Base-by-base conservation (phyloP, 208 protist genomes). In the Trypanosoma brucei region DNA sequence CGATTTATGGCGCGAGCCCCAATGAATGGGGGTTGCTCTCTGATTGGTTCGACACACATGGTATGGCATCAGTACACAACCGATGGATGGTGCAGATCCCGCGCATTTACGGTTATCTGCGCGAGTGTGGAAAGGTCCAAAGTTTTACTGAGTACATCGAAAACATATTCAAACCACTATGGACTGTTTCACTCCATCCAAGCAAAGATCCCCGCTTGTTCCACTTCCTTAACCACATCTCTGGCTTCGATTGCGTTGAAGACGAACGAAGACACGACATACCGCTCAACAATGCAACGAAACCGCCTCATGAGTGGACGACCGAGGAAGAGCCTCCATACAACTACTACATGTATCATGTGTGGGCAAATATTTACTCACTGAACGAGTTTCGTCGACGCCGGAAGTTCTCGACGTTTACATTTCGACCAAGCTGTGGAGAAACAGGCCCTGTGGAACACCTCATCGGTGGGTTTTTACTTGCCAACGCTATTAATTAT, bases 161-260 rank as follows among this genome's bases (percentile, higher is more conserved):
- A 60, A 98, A 98, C 81, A 91, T 99, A 30, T 99, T 99, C 76
- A 76, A 84, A 58, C 98, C 98, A 3, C 85, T 99, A 2, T 99
- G 99, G 78, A 86, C 96, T 55, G 98, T 97, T 13, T 98, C 97
- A 1, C 69, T 94, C 22, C 85, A 99, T 75, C 98, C 98, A 3
- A 79, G 65, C 38, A 88, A 83, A 48, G 81, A 99, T 74, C 97
- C 97, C 1, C 83, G 97, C 8, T 77, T 99, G 6, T 91, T 98
- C 64, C 77, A 96, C 65, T 98, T 99, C 62, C 77, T 99, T 31
- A 90, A 98, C 66, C 93, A 98, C 70, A 94, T 99, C 14, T 85
- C 84, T 59, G 97, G 94, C 44, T 99, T 99, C 67, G 98, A 99
- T 84, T 97, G 81, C 65, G 98, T 99, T 1, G 98, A 99, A 63